These are phyloP conservation scores for Phaeosphaeriaceae sp. DNA, from an alignment of 2,329 filamentous ascomycete species.

Conservation along the genomic window DNA sequence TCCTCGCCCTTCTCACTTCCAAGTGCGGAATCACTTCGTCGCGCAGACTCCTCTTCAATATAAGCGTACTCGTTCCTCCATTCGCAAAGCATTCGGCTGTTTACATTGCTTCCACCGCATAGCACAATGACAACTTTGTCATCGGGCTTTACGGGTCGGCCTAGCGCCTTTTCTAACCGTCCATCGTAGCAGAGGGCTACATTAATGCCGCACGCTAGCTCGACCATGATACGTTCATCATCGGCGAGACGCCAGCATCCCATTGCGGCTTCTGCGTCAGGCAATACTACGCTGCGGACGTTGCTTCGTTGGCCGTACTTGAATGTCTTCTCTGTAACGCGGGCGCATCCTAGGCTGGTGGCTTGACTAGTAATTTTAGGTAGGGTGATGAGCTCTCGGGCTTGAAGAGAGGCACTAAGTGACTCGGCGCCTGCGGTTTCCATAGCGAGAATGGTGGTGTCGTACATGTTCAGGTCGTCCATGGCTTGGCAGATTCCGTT, in stretches of 20 bases:
- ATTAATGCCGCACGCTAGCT: conserved; percentile 83
- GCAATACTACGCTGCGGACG: conserved; percentile 68
- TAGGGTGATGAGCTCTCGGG: conserved; percentile 65
- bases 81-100: conserved; percentile 57
- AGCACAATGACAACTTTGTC: conserved; percentile 83
- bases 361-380: conserved; percentile 77
- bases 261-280: conserved; percentile 79
- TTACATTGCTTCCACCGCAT: conserved; percentile 71
- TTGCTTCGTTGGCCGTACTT: conserved; percentile 64
- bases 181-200: conserved; percentile 72
- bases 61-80: conserved; percentile 53
- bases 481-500: conserved; percentile 77
- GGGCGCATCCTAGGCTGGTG: conserved; percentile 73
- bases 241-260: conserved; percentile 79
- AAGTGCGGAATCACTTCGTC: conserved; percentile 23
- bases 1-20: conserved; percentile 17
- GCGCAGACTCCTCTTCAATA: conserved; percentile 24
- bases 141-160: conserved; percentile 67
- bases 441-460: conserved; percentile 67
- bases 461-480: conserved; percentile 50
- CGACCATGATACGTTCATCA: conserved; percentile 80
- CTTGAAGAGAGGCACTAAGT: conserved; percentile 66
- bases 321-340: conserved; percentile 72
- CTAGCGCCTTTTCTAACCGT: conserved; percentile 62
- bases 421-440: conserved; percentile 79